Evolutionary conservation across 1,284 basidiomycete genomes (phyloP), one percentile per base, ranked within the genome.

Genomic region (Malassezia globosa): DNA sequence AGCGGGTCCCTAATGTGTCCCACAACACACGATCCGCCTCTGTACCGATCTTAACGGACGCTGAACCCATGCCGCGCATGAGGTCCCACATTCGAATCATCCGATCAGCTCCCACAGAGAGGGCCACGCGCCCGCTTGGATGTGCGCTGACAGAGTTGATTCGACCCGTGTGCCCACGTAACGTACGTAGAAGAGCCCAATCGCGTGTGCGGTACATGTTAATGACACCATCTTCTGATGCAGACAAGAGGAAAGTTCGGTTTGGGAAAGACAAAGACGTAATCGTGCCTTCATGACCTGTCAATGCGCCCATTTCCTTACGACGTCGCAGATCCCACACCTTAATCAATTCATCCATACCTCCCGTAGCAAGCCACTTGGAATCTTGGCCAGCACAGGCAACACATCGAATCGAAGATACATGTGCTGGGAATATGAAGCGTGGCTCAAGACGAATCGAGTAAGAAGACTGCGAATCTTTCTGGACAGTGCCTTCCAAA

Each of bases 1-100:
- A 66, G 4, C 65, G 47, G 27, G 37, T 37, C 1, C 63, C 65
- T 10, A 18, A n/a, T 4, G 61, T 59, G 35, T 64, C 59, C 65
- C 65, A 68, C 0, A 44, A 22, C 6, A 66, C 58, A 24, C 53
- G 36, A 37, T 64, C 62, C 2, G 63, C 65, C 24, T 66, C 65
- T 21, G 61, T 56, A 44, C 63, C 64, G 38, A 69, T 64, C 64
- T 89, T 87, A 27, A 83, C 84, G 65, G 86, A 89, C 4, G 87
- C 87, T 11, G 82, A 81, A 2, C 86, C 86, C 67, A 84, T 84
- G 1, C 89, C 92, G 38, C 89, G 78, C 85, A 95, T 94, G 22
- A 97, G 76, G 75, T 97, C 92, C 92, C 92, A 97, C 88, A 96
- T 92, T 42, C 89, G 80, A 51, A 96, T 71, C 7, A 85, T 87